Conservation (phyloP, 192 early-diverging fungal species). For the Chytriomyces confervae region DNA sequence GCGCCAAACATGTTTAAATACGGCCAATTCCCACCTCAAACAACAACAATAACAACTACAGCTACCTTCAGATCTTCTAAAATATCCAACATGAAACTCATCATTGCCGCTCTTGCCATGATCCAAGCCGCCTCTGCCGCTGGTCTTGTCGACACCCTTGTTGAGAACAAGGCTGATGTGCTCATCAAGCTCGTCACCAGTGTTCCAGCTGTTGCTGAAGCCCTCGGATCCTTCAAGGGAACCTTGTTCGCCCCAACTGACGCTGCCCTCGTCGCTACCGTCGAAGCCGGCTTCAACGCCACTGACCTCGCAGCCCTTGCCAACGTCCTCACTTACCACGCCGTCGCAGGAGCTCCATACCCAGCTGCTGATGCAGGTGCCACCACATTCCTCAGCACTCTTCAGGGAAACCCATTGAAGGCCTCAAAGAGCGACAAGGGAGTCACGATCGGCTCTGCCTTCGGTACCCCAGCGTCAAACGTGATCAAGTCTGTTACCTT, state of each 20-base stretch:
- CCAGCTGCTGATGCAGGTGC: background rate
- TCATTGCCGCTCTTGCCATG: too few species aligned
- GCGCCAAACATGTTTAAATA: too few species aligned
- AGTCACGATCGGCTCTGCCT: background rate
- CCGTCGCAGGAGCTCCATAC: constrained; percentile 13
- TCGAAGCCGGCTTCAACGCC: constrained; percentile 20
- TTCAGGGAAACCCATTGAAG: constrained; percentile 17
- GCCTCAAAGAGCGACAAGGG: background rate
- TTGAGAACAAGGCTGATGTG: background rate
- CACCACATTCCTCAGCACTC: constrained; percentile 14
- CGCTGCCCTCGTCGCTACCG: constrained; percentile 25
- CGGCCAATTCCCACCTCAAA: too few species aligned
- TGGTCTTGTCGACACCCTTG: constrained; percentile 20
- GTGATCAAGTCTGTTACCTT: constrained; percentile 36
- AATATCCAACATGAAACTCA: too few species aligned
- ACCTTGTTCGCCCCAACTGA: constrained; percentile 39
- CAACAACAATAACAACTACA: too few species aligned
- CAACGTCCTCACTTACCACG: constrained; percentile 31
- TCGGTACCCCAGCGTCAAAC: constrained; percentile 9
- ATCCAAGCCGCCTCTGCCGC: background rate
- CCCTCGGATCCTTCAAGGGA: constrained; percentile 18
- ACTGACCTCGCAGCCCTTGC: constrained; percentile 8
- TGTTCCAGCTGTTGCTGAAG: constrained; percentile 7
- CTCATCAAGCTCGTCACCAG: constrained; percentile 25
- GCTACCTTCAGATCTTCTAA: too few species aligned